A percentile compares a stretch with the other conserved stretches of the same genome.
These are phyloP conservation scores for Monosporozyma servazzii DNA, from an alignment of 805 yeast genomes.

Conservation along the genomic window DNA sequence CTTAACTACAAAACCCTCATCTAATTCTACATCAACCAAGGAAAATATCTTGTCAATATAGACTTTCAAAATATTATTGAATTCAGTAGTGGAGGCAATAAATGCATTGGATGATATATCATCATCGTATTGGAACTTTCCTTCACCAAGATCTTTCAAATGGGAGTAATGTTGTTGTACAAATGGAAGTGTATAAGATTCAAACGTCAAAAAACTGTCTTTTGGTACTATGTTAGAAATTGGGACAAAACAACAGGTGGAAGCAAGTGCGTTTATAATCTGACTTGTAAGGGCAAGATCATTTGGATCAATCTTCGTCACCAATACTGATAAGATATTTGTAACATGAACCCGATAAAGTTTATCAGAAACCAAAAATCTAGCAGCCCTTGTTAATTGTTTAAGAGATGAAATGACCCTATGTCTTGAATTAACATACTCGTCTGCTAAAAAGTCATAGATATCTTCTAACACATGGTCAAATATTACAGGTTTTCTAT, in stretches of 20 bases:
- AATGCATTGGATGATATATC: slow-evolving; percentile 48
- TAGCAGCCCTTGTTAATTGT: slow-evolving; percentile 54
- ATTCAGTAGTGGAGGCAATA: slow-evolving; percentile 63
- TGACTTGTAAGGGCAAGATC: slow-evolving; percentile 68
- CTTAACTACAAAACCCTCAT: slow-evolving; percentile 31
- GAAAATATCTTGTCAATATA: slow-evolving; percentile 53
- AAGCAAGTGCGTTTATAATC: slow-evolving; percentile 58
- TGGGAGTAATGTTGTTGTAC: slow-evolving; percentile 55
- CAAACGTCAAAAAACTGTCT: slow-evolving; percentile 39
- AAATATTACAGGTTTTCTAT: slow-evolving; percentile 31
- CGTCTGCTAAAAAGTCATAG: slow-evolving; percentile 61
- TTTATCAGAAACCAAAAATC: slow-evolving; percentile 56
- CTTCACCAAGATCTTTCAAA: slow-evolving; percentile 35
- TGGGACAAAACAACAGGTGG: slow-evolving; percentile 70
- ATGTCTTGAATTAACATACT: slow-evolving; percentile 67
- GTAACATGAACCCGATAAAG: slow-evolving; percentile 70
- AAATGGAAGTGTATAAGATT: slow-evolving; percentile 40
- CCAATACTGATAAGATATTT: slow-evolving; percentile 54
- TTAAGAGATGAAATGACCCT: slow-evolving; percentile 67
- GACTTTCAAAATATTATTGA: slow-evolving; percentile 47
- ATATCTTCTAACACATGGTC: slow-evolving; percentile 55
- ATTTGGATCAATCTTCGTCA: slow-evolving; percentile 83
- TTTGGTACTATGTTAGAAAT: slow-evolving; percentile 68
- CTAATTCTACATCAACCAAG: slow-evolving; percentile 47
- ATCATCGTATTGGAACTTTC: slow-evolving; percentile 37